Evolutionary conservation across 352 stramenopile species (phyloP), one percentile per base, ranked within the genome.

Genomic region (Globisporangium paroecandrum): DNA sequence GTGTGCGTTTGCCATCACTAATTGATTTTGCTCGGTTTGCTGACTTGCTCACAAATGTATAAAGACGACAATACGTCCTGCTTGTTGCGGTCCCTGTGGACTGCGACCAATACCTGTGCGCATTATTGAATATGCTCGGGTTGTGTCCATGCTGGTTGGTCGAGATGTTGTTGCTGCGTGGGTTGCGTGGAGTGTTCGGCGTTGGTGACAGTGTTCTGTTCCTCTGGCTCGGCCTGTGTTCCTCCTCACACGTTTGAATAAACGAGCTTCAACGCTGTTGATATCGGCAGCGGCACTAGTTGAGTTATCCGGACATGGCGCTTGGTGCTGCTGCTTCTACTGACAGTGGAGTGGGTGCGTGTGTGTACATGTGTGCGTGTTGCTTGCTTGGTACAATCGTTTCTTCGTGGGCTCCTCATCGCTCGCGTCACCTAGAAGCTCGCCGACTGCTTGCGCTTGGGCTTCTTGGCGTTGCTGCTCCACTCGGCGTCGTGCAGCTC

Each of bases 361-460:
- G n/a, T 3, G 7, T 55, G 47, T 55, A 1, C 22, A 27, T 56
- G 49, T 12, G 8, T 61, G 10, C 18, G 56, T 34, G 34, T n/a
- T 24, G 32, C 10, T n/a, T 60, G 55, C 7, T 25, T 62, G 20
- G 18, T 61, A 24, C 24, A 22, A 27, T 36, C 24, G 18, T 32
- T 24, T 20, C 27, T 41, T 43, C 18, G 25, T 27, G 8, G 10
- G 6, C 9, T 43, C 55, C 18, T 29, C 18, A 61, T 49, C 12
- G 25, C 6, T 34, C 46, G n/a, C 12, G 20, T 22, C 57, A 24
- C 7, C 58, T 65, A 72, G 54, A 72, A 72, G 38, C 62, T 68
- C 54, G 66, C 66, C 7, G 66, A 72, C 3, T 64, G 66, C 13
- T 72, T 72, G 60, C 66, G 66, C 54, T 72, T 71, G 20, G 69